A percentile compares a stretch with the other conserved stretches of the same genome.
These are phyloP conservation scores for Trichoderma polysporum DNA, from an alignment of 2,329 filamentous ascomycete species.

Conservation along the genomic window DNA sequence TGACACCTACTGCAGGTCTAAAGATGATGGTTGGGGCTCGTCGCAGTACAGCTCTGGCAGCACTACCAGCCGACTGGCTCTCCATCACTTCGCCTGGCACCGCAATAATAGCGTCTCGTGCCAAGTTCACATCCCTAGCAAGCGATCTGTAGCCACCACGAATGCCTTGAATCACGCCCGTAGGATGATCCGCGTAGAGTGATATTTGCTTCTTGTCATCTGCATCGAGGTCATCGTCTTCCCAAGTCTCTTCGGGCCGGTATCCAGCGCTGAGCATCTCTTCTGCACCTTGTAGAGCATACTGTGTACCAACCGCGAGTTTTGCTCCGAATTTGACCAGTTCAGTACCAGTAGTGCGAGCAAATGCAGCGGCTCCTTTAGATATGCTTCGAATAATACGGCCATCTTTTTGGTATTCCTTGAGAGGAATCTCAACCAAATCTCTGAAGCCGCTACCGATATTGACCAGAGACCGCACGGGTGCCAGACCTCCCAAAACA, in stretches of 20 bases:
- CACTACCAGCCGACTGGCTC: conserved; percentile 75
- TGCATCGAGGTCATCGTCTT: conserved; percentile 62
- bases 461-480: conserved; percentile 86
- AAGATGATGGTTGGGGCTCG: conserved; percentile 92
- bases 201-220: conserved; percentile 79
- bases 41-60: conserved; percentile 73
- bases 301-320: conserved; percentile 90
- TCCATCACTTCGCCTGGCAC: conserved; percentile 91
- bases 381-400: conserved; percentile 87
- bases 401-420: conserved; percentile 92
- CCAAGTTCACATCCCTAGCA: conserved; percentile 80
- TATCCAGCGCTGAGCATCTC: conserved; percentile 62
- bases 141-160: conserved; percentile 79
- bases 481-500: conserved; percentile 83
- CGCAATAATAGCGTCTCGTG: conserved; percentile 88
- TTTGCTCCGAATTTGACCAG: conserved; percentile 94
- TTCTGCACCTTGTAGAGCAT: conserved; percentile 86
- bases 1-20: conserved; percentile 84
- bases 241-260: conserved; percentile 45
- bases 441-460: conserved; percentile 85
- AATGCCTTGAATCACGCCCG: conserved; percentile 83
- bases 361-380: conserved; percentile 87
- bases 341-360: conserved; percentile 89
- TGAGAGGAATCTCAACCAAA: conserved; percentile 83
- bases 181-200: conserved; percentile 90